Percentiles rank a stretch among this genome's conserved stretches.
phyloP scores from a whole-genome alignment of 2,329 filamentous ascomycete genomes.

The Botrytis paeoniae region DNA sequence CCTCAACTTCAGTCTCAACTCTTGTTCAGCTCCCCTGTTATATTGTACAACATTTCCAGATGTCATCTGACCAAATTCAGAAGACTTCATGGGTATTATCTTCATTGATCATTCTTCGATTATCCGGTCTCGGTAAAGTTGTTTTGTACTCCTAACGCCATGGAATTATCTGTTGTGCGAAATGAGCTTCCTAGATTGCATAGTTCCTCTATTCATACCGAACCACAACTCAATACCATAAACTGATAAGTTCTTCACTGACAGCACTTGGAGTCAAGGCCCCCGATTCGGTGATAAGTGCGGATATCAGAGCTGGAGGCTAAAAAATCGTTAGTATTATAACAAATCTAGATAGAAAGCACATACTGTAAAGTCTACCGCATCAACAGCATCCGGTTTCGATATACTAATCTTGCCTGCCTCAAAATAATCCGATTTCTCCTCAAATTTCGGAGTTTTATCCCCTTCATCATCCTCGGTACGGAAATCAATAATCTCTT shows the following conservation, averaged over 20 bases:
- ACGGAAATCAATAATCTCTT: slow-evolving; percentile 72
- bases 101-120: background rate
- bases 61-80: background rate
- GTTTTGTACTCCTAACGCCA: slow-evolving; percentile 13
- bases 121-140: background rate
- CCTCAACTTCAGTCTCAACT: background rate
- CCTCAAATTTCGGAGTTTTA: slow-evolving; percentile 26
- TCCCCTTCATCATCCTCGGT: slow-evolving; percentile 47
- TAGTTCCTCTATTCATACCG: too few species aligned
- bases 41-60: background rate
- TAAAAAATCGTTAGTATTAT: slow-evolving; percentile 39
- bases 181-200: background rate
- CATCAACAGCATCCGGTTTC: slow-evolving; percentile 38
- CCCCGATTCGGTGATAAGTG: slow-evolving; percentile 73
- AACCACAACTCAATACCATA: slow-evolving; percentile 33
- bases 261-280: slow-evolving; percentile 68
- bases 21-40: background rate
- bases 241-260: slow-evolving; percentile 62
- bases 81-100: slow-evolving; percentile 5
- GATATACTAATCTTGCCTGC: slow-evolving; percentile 20
- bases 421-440: slow-evolving; percentile 33
- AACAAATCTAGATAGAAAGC: background rate
- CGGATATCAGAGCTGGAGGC: slow-evolving; percentile 66
- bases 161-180: background rate
- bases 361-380: slow-evolving; percentile 69